Conservation (phyloP, 78 protist species). For the Diacronema lutheri region DNA sequence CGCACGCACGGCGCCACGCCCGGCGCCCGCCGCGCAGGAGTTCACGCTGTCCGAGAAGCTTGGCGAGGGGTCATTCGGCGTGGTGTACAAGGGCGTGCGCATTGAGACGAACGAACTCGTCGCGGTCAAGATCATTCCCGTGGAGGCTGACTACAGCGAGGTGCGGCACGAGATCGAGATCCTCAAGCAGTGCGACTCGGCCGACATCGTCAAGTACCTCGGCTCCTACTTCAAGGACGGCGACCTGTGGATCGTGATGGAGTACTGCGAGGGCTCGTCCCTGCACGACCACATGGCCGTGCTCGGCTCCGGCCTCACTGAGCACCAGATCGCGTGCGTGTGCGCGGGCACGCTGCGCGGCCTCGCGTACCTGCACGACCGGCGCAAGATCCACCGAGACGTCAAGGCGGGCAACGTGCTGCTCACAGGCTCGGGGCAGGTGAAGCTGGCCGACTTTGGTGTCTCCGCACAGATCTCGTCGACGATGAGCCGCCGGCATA, state of each 20-base stretch:
- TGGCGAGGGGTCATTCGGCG: slow-evolving; percentile 43
- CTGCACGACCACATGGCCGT: not conserved
- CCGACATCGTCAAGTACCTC: not conserved
- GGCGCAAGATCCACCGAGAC: slow-evolving; percentile 29
- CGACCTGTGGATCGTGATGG: slow-evolving; percentile 27
- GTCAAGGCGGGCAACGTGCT: slow-evolving; percentile 43
- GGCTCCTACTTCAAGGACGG: not conserved
- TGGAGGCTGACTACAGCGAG: not conserved
- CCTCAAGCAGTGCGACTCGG: not conserved
- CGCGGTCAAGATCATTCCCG: slow-evolving; percentile 13
- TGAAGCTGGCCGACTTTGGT: slow-evolving; percentile 48
- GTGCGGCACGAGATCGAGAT: slow-evolving; percentile 5
- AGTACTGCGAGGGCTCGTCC: not conserved
- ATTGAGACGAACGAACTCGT: not conserved
- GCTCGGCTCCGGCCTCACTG: not conserved
- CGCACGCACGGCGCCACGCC: too few relatives aligned
- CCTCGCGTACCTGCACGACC: slow-evolving; percentile 13
- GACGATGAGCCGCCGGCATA: not conserved
- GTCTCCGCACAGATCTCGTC: slow-evolving; percentile 9
- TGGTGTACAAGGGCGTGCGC: not conserved
- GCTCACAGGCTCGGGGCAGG: not conserved
- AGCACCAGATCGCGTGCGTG: not conserved
- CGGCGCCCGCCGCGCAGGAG: too few relatives aligned
- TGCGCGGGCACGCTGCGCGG: not conserved
- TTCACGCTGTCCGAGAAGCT: not conserved